These are phyloP conservation scores for Dujonia santamariae DNA, from an alignment of 1,139 yeast genomes.

Conservation along the genomic window DNA sequence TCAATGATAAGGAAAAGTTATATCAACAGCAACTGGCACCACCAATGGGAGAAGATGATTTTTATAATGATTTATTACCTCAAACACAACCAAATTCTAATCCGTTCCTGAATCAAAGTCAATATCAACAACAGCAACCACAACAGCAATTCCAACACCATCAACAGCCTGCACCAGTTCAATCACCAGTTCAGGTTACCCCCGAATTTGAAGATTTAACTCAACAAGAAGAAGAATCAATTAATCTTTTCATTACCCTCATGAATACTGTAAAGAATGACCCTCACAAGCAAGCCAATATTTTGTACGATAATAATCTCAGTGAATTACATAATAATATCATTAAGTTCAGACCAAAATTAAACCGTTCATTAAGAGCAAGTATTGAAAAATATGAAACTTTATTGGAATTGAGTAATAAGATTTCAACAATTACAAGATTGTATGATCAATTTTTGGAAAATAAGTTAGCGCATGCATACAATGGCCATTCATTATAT, in stretches of 20 bases:
- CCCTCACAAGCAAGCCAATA: slow-evolving; percentile 47
- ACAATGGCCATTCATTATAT: slow-evolving; percentile 31
- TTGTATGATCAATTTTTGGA: slow-evolving; percentile 80
- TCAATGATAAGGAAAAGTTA: slow-evolving; percentile 42
- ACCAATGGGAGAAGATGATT: slow-evolving; percentile 16
- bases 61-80: slow-evolving; percentile 27
- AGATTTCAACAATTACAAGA: slow-evolving; percentile 73
- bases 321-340: slow-evolving; percentile 66
- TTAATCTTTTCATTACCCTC: slow-evolving; percentile 65
- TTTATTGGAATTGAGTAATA: slow-evolving; percentile 75
- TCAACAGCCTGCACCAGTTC: slow-evolving; percentile 8
- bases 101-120: slow-evolving; percentile 8
- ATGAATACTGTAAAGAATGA: slow-evolving; percentile 53
- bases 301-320: slow-evolving; percentile 58
- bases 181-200: slow-evolving; percentile 5
- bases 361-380: slow-evolving; percentile 62
- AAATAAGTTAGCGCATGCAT: slow-evolving; percentile 52
- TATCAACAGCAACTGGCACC: slow-evolving; percentile 16
- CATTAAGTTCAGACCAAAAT: slow-evolving; percentile 67
- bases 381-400: slow-evolving; percentile 66
- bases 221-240: slow-evolving; percentile 62
- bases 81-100: slow-evolving; percentile 9
- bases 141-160: slow-evolving; percentile 13
- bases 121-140: slow-evolving; percentile 7
- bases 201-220: slow-evolving; percentile 38